phyloP scores from a whole-genome alignment of 768 basidiomycete genomes.

The Tricholoma flavovirens region DNA sequence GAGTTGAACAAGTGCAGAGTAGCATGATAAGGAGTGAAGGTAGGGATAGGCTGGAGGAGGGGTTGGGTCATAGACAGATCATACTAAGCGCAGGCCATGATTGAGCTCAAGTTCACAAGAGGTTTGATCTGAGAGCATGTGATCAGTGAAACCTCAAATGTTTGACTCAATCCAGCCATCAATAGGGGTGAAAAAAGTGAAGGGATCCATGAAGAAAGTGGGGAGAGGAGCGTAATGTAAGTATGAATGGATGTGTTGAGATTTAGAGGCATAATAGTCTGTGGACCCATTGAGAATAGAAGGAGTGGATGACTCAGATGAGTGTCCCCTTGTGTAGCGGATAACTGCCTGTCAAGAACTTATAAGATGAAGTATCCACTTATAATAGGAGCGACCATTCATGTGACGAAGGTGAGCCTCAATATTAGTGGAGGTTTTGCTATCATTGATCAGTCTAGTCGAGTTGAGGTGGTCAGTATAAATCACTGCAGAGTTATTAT shows the following conservation, averaged over 20 bases:
- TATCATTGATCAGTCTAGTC: slow-evolving; percentile 14
- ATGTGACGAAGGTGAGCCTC: slow-evolving; percentile 9
- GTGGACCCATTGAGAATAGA: no score
- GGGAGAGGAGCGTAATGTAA: neutral
- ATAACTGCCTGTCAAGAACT: neutral
- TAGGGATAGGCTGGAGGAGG: slow-evolving; percentile 16
- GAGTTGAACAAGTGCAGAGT: slow-evolving; percentile 16
- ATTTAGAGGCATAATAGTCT: no score
- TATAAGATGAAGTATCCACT: slow-evolving; percentile 15
- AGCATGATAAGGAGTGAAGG: slow-evolving; percentile 12
- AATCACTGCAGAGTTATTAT: no score
- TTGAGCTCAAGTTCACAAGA: slow-evolving; percentile 1
- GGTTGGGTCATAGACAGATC: neutral
- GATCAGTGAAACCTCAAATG: slow-evolving; percentile 4
- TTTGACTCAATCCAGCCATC: slow-evolving; percentile 18
- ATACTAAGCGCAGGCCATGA: neutral
- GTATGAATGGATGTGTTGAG: no score
- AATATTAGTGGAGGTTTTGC: slow-evolving; percentile 5
- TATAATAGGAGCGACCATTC: slow-evolving; percentile 19
- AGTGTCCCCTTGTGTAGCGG: slow-evolving; percentile 6
- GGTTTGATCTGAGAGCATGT: neutral
- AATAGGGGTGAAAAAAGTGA: neutral
- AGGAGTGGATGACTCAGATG: no score
- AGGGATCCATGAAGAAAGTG: neutral
- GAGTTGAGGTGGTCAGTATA: slow-evolving; percentile 8